Conservation (phyloP, 2,329 filamentous ascomycete species). For the Botrytis sinoallii region DNA sequence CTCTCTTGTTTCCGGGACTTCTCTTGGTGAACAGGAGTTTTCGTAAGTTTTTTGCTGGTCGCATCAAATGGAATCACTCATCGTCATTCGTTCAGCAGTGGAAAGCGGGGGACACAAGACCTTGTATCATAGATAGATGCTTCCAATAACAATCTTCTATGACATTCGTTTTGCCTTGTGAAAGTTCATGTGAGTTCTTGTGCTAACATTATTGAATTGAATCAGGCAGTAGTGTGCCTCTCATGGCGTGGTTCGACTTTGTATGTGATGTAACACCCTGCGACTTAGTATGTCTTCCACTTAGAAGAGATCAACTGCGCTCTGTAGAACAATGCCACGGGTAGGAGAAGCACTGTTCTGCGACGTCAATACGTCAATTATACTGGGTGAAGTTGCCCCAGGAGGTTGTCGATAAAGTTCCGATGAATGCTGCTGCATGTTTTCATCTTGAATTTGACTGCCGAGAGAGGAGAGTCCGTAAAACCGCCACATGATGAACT, state of each 20-base stretch:
- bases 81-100: background rate
- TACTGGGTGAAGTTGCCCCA: background rate
- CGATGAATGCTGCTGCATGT: background rate
- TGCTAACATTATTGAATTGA: background rate
- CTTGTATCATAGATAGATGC: slow-evolving; percentile 11
- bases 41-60: background rate
- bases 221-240: background rate
- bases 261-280: background rate
- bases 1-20: background rate
- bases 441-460: background rate
- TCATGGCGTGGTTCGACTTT: background rate
- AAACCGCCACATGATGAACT: background rate
- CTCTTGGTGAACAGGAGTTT: background rate
- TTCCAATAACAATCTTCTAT: background rate
- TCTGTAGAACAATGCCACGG: no score
- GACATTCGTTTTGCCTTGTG: background rate
- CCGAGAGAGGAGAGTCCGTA: background rate
- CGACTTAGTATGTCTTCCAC: background rate
- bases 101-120: background rate
- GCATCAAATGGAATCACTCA: background rate
- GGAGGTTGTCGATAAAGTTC: no score
- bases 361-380: background rate
- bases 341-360: background rate
- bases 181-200: background rate
- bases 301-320: background rate